These are phyloP conservation scores for Eimeria maxima DNA, from an alignment of 169 alveolate genomes.

Conservation along the genomic window DNA sequence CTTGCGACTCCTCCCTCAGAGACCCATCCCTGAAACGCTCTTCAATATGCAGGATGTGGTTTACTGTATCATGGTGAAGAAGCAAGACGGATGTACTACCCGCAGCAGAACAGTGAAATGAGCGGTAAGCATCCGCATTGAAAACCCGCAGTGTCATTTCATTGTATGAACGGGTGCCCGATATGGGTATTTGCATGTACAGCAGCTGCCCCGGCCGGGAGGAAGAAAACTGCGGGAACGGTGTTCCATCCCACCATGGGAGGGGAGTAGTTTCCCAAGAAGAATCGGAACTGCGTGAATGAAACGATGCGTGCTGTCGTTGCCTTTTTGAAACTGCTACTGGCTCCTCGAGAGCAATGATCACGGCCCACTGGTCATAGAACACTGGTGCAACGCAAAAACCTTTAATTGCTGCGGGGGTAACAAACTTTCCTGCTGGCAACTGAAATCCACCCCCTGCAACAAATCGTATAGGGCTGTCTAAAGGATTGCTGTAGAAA, in stretches of 20 bases:
- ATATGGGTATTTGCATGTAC: constrained; percentile 70
- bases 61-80: constrained; percentile 66
- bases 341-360: constrained; percentile 73
- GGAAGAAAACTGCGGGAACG: constrained; percentile 27
- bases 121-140: constrained; percentile 65
- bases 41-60: constrained; percentile 64
- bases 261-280: constrained; percentile 61
- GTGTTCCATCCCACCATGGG: constrained; percentile 49
- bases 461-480: constrained; percentile 19
- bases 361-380: constrained; percentile 72
- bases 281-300: background rate
- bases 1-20: constrained; percentile 39
- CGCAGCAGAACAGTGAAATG: constrained; percentile 74
- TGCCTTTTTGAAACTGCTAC: background rate
- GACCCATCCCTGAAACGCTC: constrained; percentile 73
- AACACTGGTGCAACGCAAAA: constrained; percentile 72
- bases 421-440: constrained; percentile 15
- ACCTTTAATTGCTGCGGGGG: constrained; percentile 44
- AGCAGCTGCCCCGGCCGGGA: constrained; percentile 66
- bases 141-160: constrained; percentile 60
- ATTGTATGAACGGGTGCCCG: constrained; percentile 70
- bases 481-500: constrained; percentile 59
- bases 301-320: background rate
- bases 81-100: constrained; percentile 74
- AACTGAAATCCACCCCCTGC: constrained; percentile 60